Conservation (phyloP, 805 yeast species). For the Zygoascus bituminiphila region DNA sequence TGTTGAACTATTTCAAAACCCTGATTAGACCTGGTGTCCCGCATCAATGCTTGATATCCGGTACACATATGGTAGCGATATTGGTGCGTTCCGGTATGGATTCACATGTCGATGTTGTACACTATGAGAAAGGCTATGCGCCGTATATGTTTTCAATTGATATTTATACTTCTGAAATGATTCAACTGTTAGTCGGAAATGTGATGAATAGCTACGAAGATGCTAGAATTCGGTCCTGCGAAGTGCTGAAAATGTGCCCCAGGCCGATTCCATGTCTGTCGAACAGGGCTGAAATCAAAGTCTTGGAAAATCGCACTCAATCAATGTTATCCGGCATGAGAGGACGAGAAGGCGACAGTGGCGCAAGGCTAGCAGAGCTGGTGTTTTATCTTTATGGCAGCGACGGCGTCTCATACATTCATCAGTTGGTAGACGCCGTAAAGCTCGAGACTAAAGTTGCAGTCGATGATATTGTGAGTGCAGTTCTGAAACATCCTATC, state of each 20-base stretch:
- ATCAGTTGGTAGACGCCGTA: conserved; percentile 30
- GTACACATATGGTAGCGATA: conserved; percentile 39
- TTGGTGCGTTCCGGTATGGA: conserved; percentile 54
- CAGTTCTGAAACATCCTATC: conserved; percentile 43
- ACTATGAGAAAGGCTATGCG: conserved; percentile 37
- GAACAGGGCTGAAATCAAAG: conserved; percentile 17
- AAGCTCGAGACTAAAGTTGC: conserved; percentile 31
- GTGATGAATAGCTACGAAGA: conserved; percentile 71
- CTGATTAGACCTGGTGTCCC: conserved; percentile 50
- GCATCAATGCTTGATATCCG: conserved; percentile 43
- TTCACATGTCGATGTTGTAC: conserved; percentile 30
- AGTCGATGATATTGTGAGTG: conserved; percentile 30
- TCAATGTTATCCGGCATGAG: conserved; percentile 29
- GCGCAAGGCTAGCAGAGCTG: conserved; percentile 58
- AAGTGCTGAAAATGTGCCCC: conserved; percentile 41
- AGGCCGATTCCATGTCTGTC: conserved; percentile 24
- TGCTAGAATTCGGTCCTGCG: conserved; percentile 47
- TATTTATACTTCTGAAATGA: conserved; percentile 34
- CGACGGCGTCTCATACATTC: conserved; percentile 24
- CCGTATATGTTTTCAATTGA: conserved; percentile 42
- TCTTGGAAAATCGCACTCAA: conserved; percentile 21
- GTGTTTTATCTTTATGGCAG: conserved; percentile 31
- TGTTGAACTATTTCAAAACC: conserved; percentile 34
- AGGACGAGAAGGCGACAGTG: conserved; percentile 70
- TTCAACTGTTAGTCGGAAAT: conserved; percentile 50